Evolutionary conservation across 148 eudicot genomes (phyloP), one percentile per base, ranked within the genome.

Genomic region (Simmondsia chinensis): DNA sequence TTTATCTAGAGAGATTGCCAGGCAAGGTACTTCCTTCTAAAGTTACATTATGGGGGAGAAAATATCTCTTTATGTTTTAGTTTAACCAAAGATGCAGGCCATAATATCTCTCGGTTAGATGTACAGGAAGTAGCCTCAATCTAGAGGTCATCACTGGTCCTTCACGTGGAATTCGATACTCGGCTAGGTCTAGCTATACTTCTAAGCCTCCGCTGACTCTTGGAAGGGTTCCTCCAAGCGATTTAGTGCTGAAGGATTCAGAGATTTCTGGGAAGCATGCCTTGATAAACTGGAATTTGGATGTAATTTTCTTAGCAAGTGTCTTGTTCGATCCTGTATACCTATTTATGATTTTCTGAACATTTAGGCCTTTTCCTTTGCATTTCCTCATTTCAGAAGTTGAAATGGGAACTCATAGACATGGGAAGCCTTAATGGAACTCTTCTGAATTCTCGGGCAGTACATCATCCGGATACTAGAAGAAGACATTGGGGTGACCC

Each of bases 381-480:
- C 20, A 20, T 5, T 16, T 35, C 8, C 2, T 48, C 45, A 28
- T 61, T 66, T 58, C 72, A 91, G 97, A 91, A 76, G 46, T 52
- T 64, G 47, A 91, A 79, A 56, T 91, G 97, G 97, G 97, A 91
- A 69, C 70, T 91, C 53, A 83, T 85, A 33, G 97, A 91, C 68
- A 68, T 91, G 88, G 97, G 97, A 34, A 91, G 97, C 73, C 75
- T 91, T 39, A 91, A 91, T 58, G 97, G 97, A 48, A 91, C 97
- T 22, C 74, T 82, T 7, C 46, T 85, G 43, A 91, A 91, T 66
- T 72, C 86, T 22, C 65, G 54, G 54, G 64, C 75, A 38, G 69
- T 79, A 34, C 65, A 79, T 61, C 80, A 78, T 59, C 76, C 76
- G 39, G 80, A 81, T 50, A 48, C 76, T 62, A 94, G 71, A 52